phyloP scores from a whole-genome alignment of 495 filamentous ascomycete species.

The Beverwykella pulmonaria region DNA sequence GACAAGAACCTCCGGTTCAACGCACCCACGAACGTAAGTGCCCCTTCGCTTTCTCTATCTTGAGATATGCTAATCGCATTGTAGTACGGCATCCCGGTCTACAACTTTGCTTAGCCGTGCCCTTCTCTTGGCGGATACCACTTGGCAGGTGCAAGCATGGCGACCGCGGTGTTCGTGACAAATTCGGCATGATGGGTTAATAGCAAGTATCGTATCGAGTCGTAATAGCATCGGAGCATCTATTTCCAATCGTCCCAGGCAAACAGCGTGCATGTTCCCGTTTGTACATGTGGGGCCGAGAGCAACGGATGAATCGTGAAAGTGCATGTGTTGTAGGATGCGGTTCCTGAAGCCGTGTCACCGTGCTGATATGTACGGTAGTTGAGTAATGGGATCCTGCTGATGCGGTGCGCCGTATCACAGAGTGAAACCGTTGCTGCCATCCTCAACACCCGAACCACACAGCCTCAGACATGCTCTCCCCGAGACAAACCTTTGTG shows the following conservation, averaged over 20 bases:
- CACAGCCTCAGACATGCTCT: too few relatives aligned
- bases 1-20: constrained; percentile 79
- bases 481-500: too few relatives aligned
- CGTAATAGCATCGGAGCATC: background rate
- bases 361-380: too few relatives aligned
- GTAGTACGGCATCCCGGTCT: constrained; percentile 32
- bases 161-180: constrained; percentile 4
- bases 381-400: too few relatives aligned
- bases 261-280: too few relatives aligned
- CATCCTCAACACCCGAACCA: too few relatives aligned
- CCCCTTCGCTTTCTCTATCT: background rate
- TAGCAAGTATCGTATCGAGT: constrained; percentile 2
- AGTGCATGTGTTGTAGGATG: too few relatives aligned
- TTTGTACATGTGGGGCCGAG: too few relatives aligned
- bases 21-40: constrained; percentile 57
- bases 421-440: too few relatives aligned
- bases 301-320: too few relatives aligned
- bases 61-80: background rate
- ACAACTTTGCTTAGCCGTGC: constrained; percentile 19
- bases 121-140: background rate
- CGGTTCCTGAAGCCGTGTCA: too few relatives aligned
- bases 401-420: too few relatives aligned
- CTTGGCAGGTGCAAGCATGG: background rate
- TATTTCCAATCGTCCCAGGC: background rate
- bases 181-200: background rate